Evolutionary conservation across 2,329 filamentous ascomycete genomes (phyloP).

Genomic region (Fusarium ambrosium): DNA sequence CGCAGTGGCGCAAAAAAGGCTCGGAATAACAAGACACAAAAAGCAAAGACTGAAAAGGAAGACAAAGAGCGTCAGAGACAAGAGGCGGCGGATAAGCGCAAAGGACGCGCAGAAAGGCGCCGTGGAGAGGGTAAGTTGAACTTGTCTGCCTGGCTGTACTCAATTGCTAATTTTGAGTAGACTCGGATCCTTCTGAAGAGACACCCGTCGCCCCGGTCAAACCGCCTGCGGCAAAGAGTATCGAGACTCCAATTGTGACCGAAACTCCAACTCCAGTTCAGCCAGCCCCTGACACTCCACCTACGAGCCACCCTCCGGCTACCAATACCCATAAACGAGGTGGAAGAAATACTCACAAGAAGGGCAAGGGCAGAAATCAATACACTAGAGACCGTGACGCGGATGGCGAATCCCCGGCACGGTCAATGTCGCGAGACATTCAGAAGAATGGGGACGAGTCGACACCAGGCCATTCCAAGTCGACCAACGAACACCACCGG

Average conservation of each 20-base stretch:
- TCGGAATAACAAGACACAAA: slow-evolving; percentile 70
- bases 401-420: slow-evolving; percentile 69
- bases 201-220: slow-evolving; percentile 63
- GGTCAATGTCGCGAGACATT: slow-evolving; percentile 67
- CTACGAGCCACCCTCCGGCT: slow-evolving; percentile 60
- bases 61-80: slow-evolving; percentile 80
- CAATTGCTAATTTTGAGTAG: slow-evolving; percentile 55
- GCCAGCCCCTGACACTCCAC: slow-evolving; percentile 56
- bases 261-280: slow-evolving; percentile 48
- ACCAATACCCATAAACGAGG: slow-evolving; percentile 69
- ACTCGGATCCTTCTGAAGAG: slow-evolving; percentile 81
- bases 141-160: neutral
- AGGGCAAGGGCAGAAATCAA: slow-evolving; percentile 82
- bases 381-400: slow-evolving; percentile 82
- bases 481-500: slow-evolving; percentile 64
- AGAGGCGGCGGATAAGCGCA: slow-evolving; percentile 84
- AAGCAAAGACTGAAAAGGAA: slow-evolving; percentile 75
- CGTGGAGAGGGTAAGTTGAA: slow-evolving; percentile 78
- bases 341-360: slow-evolving; percentile 72
- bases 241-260: slow-evolving; percentile 48
- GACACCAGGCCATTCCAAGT: slow-evolving; percentile 52
- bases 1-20: slow-evolving; percentile 71
- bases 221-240: slow-evolving; percentile 46
- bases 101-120: slow-evolving; percentile 84
- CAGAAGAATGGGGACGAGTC: slow-evolving; percentile 55